Conservation (phyloP, 257 asterid species). For the Nicotiana benthamiana region DNA sequence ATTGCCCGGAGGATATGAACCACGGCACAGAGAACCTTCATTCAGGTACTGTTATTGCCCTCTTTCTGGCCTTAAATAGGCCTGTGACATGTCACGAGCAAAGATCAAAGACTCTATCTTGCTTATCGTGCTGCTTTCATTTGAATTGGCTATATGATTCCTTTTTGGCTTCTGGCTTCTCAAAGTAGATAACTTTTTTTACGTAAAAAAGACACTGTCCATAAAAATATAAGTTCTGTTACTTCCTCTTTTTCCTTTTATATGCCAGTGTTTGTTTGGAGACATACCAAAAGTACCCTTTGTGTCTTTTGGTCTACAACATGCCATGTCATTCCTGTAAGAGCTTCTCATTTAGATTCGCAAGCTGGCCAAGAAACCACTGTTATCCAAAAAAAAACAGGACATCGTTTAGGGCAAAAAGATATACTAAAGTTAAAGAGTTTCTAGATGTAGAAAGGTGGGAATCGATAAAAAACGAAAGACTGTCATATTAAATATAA, state of each 20-base stretch:
- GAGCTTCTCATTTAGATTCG: not conserved
- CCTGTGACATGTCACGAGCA: not conserved
- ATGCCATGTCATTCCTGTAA: not conserved
- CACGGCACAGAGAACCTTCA: constrained; percentile 74
- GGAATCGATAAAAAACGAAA: not conserved
- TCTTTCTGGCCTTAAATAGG: not conserved
- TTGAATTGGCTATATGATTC: not conserved
- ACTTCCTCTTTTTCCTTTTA: not conserved
- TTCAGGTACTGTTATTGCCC: constrained; percentile 46
- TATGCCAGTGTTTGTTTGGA: not conserved
- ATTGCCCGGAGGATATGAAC: constrained; percentile 63
- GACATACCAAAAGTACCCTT: not conserved
- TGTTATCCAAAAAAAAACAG: not conserved
- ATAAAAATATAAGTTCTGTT: not conserved
- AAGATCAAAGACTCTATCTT: not conserved
- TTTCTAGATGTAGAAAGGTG: not conserved
- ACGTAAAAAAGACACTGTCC: not conserved
- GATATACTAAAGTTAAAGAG: not conserved
- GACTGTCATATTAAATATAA: not conserved
- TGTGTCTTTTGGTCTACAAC: not conserved
- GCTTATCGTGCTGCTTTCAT: not conserved
- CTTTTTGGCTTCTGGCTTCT: not conserved
- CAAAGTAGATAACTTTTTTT: not conserved
- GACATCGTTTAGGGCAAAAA: not conserved
- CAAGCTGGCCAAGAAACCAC: not conserved